Base-by-base conservation (phyloP, 108 stramenopile species). In the Skeletonema costatum region DNA sequence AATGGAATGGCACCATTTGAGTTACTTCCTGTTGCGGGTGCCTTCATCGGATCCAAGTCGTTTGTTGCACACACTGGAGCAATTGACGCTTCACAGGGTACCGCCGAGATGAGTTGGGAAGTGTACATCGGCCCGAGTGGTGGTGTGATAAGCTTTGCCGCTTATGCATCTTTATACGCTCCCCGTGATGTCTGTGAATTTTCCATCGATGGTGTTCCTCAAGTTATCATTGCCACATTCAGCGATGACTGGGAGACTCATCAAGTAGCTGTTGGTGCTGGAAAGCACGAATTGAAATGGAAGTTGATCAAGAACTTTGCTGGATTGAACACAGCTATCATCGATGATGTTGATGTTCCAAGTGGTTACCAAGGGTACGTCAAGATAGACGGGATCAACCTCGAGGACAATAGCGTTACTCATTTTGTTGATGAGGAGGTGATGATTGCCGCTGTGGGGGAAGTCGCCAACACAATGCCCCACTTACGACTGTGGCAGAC, bases 311-410 rank as follows among this genome's bases (percentile, higher is more conserved):
- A 75, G 74, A 81, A 81, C 61, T n/a, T 60, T 38, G 68, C 80
- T 1, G 80, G 80, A 14, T 81, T 81, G 70, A 39, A 32, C 7
- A 51, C 53, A 5, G 13, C 29, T 17, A 51, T 75, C 32, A 70
- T 81, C 32, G 32, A 66, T 16, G 69, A 59, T 17, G 68, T 71
- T 14, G 69, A 46, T n/a, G 68, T 81, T 32, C 80, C 80, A 4
- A 51, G 60, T 38, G 74, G 58, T 3, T 71, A 75, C 61, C 64
- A 81, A 21, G 80, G 74, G 16, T 75, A 71, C 64, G 70, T 64
- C 32, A 81, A 81, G 80, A 32, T 81, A 31, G 80, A 81, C 61
- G 74, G 63, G 51, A 75, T 81, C 69, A 70, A 56, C 63, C 75
- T 63, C 51, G 53, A 30, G 46, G 74, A 81, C 39, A 69, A 70